Base-by-base conservation (phyloP, 2,329 filamentous ascomycete species). In the Amesomyces nigricolor region DNA sequence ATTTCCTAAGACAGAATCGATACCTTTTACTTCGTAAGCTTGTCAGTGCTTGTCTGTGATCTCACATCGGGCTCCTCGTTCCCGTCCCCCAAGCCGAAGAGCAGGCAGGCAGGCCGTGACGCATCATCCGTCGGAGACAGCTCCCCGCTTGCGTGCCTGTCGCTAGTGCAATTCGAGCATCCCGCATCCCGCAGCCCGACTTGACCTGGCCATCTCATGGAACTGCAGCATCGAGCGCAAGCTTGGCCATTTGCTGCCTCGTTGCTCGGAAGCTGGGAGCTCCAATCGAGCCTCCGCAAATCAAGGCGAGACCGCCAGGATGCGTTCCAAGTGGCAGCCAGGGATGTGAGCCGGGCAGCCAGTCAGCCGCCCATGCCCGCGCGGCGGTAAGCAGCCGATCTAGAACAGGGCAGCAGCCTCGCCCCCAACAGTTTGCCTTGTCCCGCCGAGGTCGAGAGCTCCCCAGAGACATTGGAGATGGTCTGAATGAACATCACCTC, bases 341-440 rank as follows among this genome's bases (percentile, higher is more conserved):
- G 50, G 44, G 52, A 47, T 44, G 47, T 19, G n/a, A 26, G 22
- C 22, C 22, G 22, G 22, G 32, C 8, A 35, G 9, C 32, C 32
- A 35, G 32, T 35, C 35, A 49, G 48, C 53, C 50, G 51, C 45
- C 48, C 50, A 51, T 56, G 58, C 22, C 22, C 22, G 22, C 54
- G 38, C 30, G 56, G 55, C 55, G 58, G 53, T 56, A 53, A 54
- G 53, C 50, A 49, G 54, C 26, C 26, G 47, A 55, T 58, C 56
- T 47, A 40, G 38, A 5, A 39, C 54, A 45, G 50, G 46, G 13
- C n/a, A 16, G 35, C 49, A 53, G 45, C 54, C 40, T 57, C 50
- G 47, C 47, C 46, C 47, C 29, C 54, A 50, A 39, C 49, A 30
- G 22, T 39, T 29, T 53, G 38, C 30, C 37, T 26, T 51, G 53